phyloP scores from a whole-genome alignment of 805 yeast genomes.

The Cyberlindnera maritima region DNA sequence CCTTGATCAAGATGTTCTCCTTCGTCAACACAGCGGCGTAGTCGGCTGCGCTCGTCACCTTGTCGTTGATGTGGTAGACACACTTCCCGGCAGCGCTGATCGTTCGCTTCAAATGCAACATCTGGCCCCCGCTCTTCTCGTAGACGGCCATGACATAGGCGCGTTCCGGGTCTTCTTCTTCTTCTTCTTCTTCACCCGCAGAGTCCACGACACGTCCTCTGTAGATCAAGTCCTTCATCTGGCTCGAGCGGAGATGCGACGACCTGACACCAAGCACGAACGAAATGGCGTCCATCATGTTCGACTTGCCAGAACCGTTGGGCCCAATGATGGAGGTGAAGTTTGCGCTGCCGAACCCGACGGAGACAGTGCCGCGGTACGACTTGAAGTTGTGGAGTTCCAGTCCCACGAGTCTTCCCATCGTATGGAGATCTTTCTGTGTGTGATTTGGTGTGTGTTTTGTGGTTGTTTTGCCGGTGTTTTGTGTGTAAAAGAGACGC shows the following conservation, averaged over 20 bases:
- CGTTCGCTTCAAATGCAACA: slow-evolving; percentile 59
- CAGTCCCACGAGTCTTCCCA: slow-evolving; percentile 82
- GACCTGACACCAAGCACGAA: slow-evolving; percentile 88
- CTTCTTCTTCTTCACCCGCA: no score
- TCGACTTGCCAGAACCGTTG: slow-evolving; percentile 97
- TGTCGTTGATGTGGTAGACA: slow-evolving; percentile 64
- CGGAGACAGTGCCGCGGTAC: slow-evolving; percentile 68
- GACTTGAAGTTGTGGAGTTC: slow-evolving; percentile 90
- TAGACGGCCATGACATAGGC: slow-evolving; percentile 83
- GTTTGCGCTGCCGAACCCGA: slow-evolving; percentile 79
- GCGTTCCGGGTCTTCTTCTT: slow-evolving; percentile 29
- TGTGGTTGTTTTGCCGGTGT: neutral
- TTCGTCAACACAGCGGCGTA: slow-evolving; percentile 64
- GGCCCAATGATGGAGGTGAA: slow-evolving; percentile 96
- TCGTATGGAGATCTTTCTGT: no score
- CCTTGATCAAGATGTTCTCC: slow-evolving; percentile 83
- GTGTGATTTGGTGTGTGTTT: neutral
- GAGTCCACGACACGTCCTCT: slow-evolving; percentile 52
- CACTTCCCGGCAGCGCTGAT: slow-evolving; percentile 59
- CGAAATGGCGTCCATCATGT: slow-evolving; percentile 96
- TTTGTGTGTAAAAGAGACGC: neutral
- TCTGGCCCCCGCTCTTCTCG: slow-evolving; percentile 57
- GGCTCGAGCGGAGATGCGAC: slow-evolving; percentile 69
- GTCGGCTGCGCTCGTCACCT: slow-evolving; percentile 56
- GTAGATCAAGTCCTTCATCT: slow-evolving; percentile 74